These are phyloP conservation scores for Paxillus involutus DNA, from an alignment of 768 basidiomycete species.

Conservation along the genomic window DNA sequence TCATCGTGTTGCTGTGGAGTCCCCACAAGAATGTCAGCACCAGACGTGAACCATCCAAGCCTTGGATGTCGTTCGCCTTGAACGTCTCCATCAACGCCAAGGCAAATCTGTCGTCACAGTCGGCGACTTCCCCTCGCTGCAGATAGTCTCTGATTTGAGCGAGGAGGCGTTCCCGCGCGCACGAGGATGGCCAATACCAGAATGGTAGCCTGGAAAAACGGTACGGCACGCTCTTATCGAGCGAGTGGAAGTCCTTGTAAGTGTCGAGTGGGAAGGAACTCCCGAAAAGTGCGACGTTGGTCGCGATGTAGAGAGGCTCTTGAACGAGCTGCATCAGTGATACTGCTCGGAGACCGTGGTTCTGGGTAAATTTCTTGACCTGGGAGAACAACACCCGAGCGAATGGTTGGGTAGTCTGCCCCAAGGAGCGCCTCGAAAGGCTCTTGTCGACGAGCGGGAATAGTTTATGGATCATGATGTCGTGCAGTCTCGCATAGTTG, in stretches of 20 bases:
- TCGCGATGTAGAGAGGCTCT: constrained; percentile 15
- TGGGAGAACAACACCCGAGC: constrained; percentile 10
- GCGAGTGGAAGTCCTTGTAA: constrained; percentile 19
- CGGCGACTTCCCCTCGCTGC: constrained; percentile 4
- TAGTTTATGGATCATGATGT: constrained; percentile 17
- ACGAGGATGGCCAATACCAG: constrained; percentile 11
- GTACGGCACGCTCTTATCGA: constrained; percentile 17
- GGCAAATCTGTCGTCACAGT: constrained; percentile 7
- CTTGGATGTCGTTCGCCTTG: constrained; percentile 14
- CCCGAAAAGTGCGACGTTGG: constrained; percentile 20
- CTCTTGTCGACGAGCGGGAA: constrained; percentile 21
- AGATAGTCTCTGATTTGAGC: constrained; percentile 11
- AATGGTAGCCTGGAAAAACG: constrained; percentile 16
- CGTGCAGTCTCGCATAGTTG: constrained; percentile 8
- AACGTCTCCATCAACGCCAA: constrained; percentile 16
- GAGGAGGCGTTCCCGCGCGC: constrained; percentile 12
- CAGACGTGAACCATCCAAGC: constrained; percentile 17
- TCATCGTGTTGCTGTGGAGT: constrained; percentile 21
- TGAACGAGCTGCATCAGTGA: constrained; percentile 18
- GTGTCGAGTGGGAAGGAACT: constrained; percentile 16
- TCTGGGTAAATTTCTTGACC: constrained; percentile 6
- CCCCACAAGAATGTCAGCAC: constrained; percentile 22
- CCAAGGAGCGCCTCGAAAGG: constrained; percentile 13
- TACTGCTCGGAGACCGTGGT: background rate
- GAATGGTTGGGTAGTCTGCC: constrained; percentile 10